These are phyloP conservation scores for Erythrobasidium yunnanense DNA, from an alignment of 768 basidiomycete genomes.

Conservation along the genomic window DNA sequence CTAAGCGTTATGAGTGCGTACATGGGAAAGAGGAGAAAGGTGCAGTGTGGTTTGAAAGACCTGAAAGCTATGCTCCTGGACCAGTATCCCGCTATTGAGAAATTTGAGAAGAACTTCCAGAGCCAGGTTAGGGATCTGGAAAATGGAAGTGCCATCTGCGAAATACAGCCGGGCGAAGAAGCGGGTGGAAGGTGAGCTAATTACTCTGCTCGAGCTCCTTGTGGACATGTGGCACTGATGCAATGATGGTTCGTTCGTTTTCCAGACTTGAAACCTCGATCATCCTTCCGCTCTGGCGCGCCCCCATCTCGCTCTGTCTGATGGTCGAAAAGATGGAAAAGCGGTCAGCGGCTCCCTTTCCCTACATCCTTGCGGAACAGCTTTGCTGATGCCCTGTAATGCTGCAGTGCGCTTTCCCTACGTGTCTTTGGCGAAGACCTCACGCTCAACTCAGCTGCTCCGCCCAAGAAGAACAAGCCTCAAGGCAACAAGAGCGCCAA, in stretches of 20 bases:
- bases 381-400: background rate
- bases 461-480: constrained; percentile 3
- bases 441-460: too few relatives aligned
- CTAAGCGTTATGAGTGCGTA: constrained; percentile 73
- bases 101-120: constrained; percentile 53
- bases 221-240: background rate
- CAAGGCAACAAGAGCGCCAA: background rate
- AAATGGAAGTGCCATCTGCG: constrained; percentile 61
- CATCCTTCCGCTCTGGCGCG: constrained; percentile 91
- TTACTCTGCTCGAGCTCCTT: background rate
- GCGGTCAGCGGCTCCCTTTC: constrained; percentile 49
- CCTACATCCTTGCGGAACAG: background rate
- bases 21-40: constrained; percentile 54
- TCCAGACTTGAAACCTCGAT: constrained; percentile 64
- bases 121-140: constrained; percentile 51
- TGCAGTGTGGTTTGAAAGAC: constrained; percentile 51
- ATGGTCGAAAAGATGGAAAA: constrained; percentile 98
- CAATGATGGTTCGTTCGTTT: background rate
- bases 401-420: constrained; percentile 15
- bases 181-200: constrained; percentile 53
- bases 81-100: constrained; percentile 67
- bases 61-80: constrained; percentile 59
- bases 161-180: constrained; percentile 52
- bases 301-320: constrained; percentile 68
- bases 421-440: constrained; percentile 28